These are phyloP conservation scores for Vigna trinervia DNA, from an alignment of 306 rosid species.

Conservation along the genomic window DNA sequence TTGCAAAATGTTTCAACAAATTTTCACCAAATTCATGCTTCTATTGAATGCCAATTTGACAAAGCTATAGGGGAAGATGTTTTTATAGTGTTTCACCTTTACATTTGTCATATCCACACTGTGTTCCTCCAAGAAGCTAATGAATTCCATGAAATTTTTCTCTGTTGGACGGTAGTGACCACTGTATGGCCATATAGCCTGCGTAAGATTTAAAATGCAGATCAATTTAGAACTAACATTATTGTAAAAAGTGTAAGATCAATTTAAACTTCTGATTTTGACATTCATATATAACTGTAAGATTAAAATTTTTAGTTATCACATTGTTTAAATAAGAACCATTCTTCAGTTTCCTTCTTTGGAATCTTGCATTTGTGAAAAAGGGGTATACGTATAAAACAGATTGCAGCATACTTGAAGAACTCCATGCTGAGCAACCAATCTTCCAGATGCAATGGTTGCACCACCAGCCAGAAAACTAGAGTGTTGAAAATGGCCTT, in stretches of 20 bases:
- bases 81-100: conserved; percentile 56
- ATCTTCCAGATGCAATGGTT: conserved; percentile 81
- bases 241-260: neutral
- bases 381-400: neutral
- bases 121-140: conserved; percentile 69
- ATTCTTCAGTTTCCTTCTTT: neutral
- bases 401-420: conserved; percentile 60
- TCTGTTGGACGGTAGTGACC: conserved; percentile 87
- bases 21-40: conserved; percentile 2
- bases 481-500: conserved; percentile 87
- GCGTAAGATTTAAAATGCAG: conserved; percentile 37
- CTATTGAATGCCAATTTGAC: neutral
- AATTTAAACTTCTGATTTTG: neutral
- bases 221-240: neutral
- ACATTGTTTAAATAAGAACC: neutral
- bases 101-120: conserved; percentile 75
- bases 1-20: neutral
- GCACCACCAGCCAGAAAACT: conserved; percentile 89
- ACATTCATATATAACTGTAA: neutral
- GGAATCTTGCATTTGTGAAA: neutral
- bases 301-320: neutral
- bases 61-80: neutral
- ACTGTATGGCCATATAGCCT: conserved; percentile 92
- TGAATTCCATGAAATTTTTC: conserved; percentile 68
- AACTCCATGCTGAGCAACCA: conserved; percentile 66